These are phyloP conservation scores for Phycomyces blakesleeanus DNA, from an alignment of 192 early-diverging fungal species.

Conservation along the genomic window DNA sequence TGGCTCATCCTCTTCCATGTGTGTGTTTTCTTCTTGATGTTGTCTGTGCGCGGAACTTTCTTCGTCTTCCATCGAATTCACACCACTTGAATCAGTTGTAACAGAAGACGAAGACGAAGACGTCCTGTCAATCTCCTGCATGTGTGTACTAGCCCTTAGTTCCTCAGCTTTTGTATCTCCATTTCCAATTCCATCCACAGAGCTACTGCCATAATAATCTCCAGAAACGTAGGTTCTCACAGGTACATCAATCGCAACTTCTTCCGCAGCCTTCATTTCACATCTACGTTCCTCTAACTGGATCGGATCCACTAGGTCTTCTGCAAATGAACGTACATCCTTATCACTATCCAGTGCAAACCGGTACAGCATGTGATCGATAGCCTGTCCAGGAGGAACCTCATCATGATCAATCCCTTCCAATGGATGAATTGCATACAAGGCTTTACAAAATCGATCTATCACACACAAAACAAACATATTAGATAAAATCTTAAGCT, in stretches of 20 bases:
- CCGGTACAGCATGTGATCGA: conserved; percentile 21
- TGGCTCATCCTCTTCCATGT: background rate
- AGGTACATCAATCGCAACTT: background rate
- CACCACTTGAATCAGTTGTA: background rate
- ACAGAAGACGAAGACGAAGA: background rate
- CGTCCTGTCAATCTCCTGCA: background rate
- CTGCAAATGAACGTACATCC: conserved; percentile 27
- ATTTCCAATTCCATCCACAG: too few species aligned
- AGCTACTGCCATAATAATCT: too few species aligned
- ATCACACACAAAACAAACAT: too few species aligned
- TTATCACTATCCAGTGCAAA: conserved; percentile 27
- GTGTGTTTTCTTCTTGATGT: background rate
- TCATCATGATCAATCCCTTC: conserved; percentile 16
- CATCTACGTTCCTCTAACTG: conserved; percentile 8
- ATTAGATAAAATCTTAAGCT: too few species aligned
- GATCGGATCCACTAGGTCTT: conserved; percentile 19
- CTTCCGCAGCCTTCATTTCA: conserved; percentile 12
- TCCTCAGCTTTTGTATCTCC: background rate
- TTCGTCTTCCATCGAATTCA: background rate
- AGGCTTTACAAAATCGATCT: conserved; percentile 10
- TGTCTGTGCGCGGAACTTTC: background rate
- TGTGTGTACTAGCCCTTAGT: background rate
- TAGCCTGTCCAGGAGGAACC: conserved; percentile 15
- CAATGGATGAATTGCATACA: conserved; percentile 6
- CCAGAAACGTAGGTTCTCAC: too few species aligned